Evolutionary conservation across 208 protist genomes (phyloP), one percentile per base, ranked within the genome.

Genomic region (Wallacemonas sp.): DNA sequence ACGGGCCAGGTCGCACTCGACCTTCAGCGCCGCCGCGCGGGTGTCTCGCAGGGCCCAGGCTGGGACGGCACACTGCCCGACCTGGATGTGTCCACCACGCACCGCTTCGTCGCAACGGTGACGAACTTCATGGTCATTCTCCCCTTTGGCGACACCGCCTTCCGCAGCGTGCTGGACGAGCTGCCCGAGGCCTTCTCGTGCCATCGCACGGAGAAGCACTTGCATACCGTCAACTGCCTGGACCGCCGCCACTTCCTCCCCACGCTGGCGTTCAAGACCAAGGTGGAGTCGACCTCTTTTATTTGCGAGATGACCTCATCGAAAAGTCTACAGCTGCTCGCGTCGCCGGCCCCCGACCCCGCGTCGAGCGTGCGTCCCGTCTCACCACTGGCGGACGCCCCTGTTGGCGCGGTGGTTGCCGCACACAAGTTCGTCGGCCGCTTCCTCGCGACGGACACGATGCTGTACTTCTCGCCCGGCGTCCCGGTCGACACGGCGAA

Each of bases 91-190:
- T 59, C 57, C 2, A 59, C 23, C 48, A 44, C 44, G n/a, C 78
- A 89, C 72, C 79, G 71, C 48, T 72, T 89, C 44, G 70, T 86
- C 36, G 84, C 77, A 1, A 84, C 77, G 8, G 70, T 96, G 28
- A 74, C 70, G 32, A 76, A 89, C 64, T 84, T 96, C 52, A 72
- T 91, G 57, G 67, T 89, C 25, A 86, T 96, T 7, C 49, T 96
- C 2, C 91, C 91, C 1, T 93, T 92, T 26, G 91, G 91, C 7
- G 91, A 96, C 46, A 85, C 82, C 8, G 77, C 81, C 29, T 94
- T 81, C 57, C 87, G 87, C 59, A 82, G 76, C 57, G 42, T 96
- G 16, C 48, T 96, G 16, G 88, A 96, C 67, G 78, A 80, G 28
- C 23, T 80, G 10, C 70, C 78, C 20, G 80, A 80, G 28, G 67